Base-by-base conservation (phyloP, 148 eudicot species). In the Hydrangea macrophylla region DNA sequence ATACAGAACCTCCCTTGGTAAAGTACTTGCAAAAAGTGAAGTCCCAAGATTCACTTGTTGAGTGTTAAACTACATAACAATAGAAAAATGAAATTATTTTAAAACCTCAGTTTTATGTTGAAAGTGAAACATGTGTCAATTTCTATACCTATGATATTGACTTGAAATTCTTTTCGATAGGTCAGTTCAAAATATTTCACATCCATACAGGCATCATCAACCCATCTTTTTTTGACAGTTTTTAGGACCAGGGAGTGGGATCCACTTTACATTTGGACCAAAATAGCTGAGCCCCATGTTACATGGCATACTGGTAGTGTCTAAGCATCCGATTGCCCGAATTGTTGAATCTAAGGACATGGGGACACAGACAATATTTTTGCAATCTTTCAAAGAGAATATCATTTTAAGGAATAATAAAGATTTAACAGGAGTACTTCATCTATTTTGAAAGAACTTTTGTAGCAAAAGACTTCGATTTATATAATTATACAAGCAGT, bases 91-190 rank as follows among this genome's bases (percentile, higher is more conserved):
- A 36, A 12, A 26, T 55, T 68, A 12, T 35, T 55, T 56, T 36
- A 62, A 28, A 55, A 56, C 51, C 36, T 6, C 62, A 18, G n/a
- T n/a, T 68, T 68, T 55, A 37, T 36, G 60, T 57, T 3, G 25
- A 27, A 57, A 27, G 40, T 25, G 15, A 32, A 39, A 68, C n/a
- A 48, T 68, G 39, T 57, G 33, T 20, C 58, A 40, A 40, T 58
- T 31, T 58, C 27, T 63, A 65, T 42, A 65, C 20, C 32, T 1
- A 50, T 44, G 2, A 7, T 4, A 35, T 11, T 7, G n/a, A 40
- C 37, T 11, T 11, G 17, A 64, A 27, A 9, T 31, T 26, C 24
- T 40, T 42, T 36, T 15, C 22, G 5, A 13, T n/a, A 17, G 55
- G 27, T 33, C 28, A 23, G 50, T 10, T 2, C 9, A 48, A 37